Evolutionary conservation across 805 yeast species (phyloP), one percentile per base, ranked within the genome.

Genomic region (Starmerella roubikii): DNA sequence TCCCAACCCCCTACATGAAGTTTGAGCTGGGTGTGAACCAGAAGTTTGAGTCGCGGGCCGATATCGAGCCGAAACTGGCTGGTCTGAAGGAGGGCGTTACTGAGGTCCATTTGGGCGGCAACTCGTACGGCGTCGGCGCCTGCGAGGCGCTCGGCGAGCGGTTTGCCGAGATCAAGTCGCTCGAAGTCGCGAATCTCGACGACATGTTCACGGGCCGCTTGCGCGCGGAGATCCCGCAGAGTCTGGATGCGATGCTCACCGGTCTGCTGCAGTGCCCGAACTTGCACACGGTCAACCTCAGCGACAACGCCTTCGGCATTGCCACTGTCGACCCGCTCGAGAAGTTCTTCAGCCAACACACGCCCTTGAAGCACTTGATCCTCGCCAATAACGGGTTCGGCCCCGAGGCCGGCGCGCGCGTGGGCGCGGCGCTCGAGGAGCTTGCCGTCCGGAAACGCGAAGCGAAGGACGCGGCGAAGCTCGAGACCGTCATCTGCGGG

Each of bases 331-430:
- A 79, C 42, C 93, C 91, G 8, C 68, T 91, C 40, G 94, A 91
- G 56, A 68, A 66, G 21, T 85, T 77, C 52, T 66, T 91, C 42
- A 64, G 81, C 11, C 68, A 77, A 51, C 93, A 88, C 26, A 69
- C 73, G 15, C 75, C 93, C 20, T 63, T 91, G 40, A 79, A 82
- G 60, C 95, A 91, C 57, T 70, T 91, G 58, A 76, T 83, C 49
- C 67, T 91, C 46, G 78, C 95, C 34, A 91, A 91, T 62, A 91
- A 91, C 59, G 99, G 99, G 40, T 78, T 91, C 75, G 99, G 99
- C 26, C 99, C 99, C 20, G 80, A 80, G 57, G 94, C 97, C 1
- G 98, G 99, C 52, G 78, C 88, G 41, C 73, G 94, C 57, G 81
- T 91, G 45, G 99, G 96, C 44, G 74, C 75, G 52, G 82, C 94